Evolutionary conservation across 202 grass and related monocot species (phyloP), one percentile per base, ranked within the genome.

Genomic region (Musa balbisiana): DNA sequence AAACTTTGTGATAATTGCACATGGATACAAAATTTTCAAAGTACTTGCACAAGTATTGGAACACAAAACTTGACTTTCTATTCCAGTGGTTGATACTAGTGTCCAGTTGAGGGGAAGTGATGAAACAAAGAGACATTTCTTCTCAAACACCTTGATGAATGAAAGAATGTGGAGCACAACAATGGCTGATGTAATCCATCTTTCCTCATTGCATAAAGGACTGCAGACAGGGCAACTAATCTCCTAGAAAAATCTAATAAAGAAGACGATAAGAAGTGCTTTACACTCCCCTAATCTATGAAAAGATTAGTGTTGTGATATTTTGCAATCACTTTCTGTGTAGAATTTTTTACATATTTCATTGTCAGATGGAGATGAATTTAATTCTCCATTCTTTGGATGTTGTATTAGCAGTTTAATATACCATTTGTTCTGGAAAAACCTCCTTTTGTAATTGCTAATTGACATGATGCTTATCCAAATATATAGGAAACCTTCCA

Each of bases 141-240:
- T 24, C 71, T 74, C 76, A 71, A 71, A 72, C 76, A 75, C 21
- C 72, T 63, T 76, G 86, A 49, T 67, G 78, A 83, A 53, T 64
- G 79, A 62, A 71, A 85, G 78, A 73, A 74, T 80, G 81, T 64
- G 62, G 59, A 74, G 62, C 74, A 83, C 49, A 56, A 52, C 26
- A 52, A 26, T 72, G 49, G 17, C 9, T 50, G 16, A 70, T 51
- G 17, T 17, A 43, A 50, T 70, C 26, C 43, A 70, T 49, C 67
- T 21, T 70, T n/a, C 3, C 43, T 43, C 43, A 51, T 70, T 70
- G 43, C 29, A 49, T 12, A 19, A 43, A 50, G 67, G 55, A 63
- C 19, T 64, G 33, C 29, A 25, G 29, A 22, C 58, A 24, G 11
- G 11, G 0, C 5, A 20, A 13, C 54, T 60, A 6, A 58, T 22